Percentiles rank a stretch among this genome's conserved stretches.
Conservation (phyloP, 2,329 filamentous ascomycete genomes). For the Arthrobotrys megalospora region DNA sequence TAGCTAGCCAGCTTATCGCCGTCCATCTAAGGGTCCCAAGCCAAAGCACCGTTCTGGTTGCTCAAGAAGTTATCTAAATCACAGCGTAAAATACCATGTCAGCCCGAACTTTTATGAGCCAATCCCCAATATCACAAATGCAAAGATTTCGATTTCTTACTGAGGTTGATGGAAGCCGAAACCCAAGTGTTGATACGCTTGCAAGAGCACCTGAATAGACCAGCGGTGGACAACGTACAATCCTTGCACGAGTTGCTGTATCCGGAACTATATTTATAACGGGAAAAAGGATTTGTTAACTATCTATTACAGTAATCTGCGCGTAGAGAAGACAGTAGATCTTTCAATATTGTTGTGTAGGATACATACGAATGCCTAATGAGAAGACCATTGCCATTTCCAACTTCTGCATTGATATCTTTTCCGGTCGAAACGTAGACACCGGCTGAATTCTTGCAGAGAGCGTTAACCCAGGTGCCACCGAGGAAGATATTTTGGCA, state of each 20-base stretch:
- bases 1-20: too few relatives aligned
- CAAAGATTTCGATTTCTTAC: not conserved
- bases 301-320: too few relatives aligned
- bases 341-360: not conserved
- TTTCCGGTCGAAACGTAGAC: not conserved
- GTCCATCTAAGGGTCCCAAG: conserved; percentile 10
- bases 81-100: not conserved
- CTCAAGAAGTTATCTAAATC: conserved; percentile 19
- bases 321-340: too few relatives aligned
- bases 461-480: conserved; percentile 10
- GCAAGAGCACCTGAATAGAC: not conserved
- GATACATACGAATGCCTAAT: conserved; percentile 2
- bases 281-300: too few relatives aligned
- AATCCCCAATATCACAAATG: too few relatives aligned
- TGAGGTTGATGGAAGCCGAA: conserved; percentile 12
- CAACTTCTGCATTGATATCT: not conserved
- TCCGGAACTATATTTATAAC: not conserved
- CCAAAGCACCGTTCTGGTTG: conserved; percentile 1
- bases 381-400: conserved; percentile 6
- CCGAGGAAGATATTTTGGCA: conserved; percentile 16
- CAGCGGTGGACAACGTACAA: not conserved
- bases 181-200: not conserved
- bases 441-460: not conserved
- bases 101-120: not conserved
- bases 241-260: not conserved